Percentiles rank a stretch among this genome's conserved stretches.
Evolutionary conservation across 2,329 filamentous ascomycete genomes (phyloP).

Genomic region (Colletotrichum melonis): DNA sequence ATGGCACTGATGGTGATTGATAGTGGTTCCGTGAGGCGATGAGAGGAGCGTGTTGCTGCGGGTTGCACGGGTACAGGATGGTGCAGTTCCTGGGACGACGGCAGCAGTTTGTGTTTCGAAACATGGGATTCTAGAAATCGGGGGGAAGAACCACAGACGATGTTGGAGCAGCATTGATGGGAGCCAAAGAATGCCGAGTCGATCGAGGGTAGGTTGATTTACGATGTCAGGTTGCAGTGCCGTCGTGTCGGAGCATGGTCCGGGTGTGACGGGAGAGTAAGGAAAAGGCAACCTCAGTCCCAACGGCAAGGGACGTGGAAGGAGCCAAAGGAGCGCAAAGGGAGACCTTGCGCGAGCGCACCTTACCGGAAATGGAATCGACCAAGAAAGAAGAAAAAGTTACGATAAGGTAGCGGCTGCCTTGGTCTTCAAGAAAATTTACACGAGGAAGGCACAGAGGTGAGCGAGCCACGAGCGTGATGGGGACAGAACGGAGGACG

Average conservation of each 20-base stretch:
- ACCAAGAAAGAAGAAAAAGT: neutral
- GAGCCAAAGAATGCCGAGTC: neutral
- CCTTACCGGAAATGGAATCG: neutral
- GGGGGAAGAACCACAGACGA: constrained; percentile 18
- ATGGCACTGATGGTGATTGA: neutral
- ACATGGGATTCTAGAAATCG: constrained; percentile 32
- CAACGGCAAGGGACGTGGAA: neutral
- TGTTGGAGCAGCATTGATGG: neutral
- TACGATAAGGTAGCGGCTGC: neutral
- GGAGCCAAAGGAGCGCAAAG: constrained; percentile 1
- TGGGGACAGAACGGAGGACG: too few species aligned
- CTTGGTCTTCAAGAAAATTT: too few species aligned
- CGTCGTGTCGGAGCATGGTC: constrained; percentile 16
- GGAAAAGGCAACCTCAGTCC: neutral
- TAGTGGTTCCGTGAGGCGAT: neutral
- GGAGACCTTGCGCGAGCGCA: neutral
- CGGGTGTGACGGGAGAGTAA: constrained; percentile 3
- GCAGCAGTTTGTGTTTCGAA: constrained; percentile 28
- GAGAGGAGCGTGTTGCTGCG: constrained; percentile 17
- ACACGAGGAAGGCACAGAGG: too few species aligned
- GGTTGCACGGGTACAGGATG: constrained; percentile 22
- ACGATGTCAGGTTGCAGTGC: constrained; percentile 9
- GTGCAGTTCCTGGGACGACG: constrained; percentile 35
- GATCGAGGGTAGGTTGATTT: constrained; percentile 1
- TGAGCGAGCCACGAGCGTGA: too few species aligned